Evolutionary conservation across 192 early-diverging fungal species (phyloP).

Genomic region (Linnemannia schmuckeri): DNA sequence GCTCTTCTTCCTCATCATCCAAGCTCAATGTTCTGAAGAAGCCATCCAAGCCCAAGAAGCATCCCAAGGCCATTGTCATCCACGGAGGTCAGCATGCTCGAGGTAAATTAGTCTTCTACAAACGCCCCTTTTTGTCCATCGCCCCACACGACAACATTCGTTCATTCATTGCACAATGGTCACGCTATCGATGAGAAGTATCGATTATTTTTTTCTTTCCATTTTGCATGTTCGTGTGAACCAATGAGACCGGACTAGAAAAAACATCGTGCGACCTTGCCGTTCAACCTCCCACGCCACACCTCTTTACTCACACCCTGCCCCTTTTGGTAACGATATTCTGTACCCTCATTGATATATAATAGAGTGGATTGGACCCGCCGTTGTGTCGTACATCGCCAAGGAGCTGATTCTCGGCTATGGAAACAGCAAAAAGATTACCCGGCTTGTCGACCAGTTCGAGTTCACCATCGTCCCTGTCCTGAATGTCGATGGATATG

Average conservation of each 20-base stretch:
- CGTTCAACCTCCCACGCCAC: not conserved
- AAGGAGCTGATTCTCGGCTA: constrained; percentile 63
- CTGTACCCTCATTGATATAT: not conserved
- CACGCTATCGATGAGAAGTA: not conserved
- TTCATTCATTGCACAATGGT: not conserved
- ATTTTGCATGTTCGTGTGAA: not conserved
- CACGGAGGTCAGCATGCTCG: constrained; percentile 64
- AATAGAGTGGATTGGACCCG: constrained; percentile 64
- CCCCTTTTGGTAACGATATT: constrained; percentile 18
- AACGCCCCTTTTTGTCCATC: not conserved
- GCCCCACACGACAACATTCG: not conserved
- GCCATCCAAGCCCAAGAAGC: constrained; percentile 34
- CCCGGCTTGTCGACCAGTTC: constrained; percentile 62
- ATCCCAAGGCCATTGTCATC: constrained; percentile 58
- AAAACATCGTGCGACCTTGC: not conserved
- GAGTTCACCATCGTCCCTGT: constrained; percentile 72
- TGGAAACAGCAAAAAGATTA: constrained; percentile 61
- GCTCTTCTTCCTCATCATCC: not conserved
- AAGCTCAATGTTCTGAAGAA: constrained; percentile 3
- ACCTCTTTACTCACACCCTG: not conserved
- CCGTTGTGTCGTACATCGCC: constrained; percentile 68
- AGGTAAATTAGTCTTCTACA: constrained; percentile 23
- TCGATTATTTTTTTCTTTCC: not conserved
- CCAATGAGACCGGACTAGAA: not conserved
- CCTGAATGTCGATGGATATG: constrained; percentile 75